A percentile compares a stretch with the other conserved stretches of the same genome.
Conservation (phyloP, 768 basidiomycete species). For the Asterophora parasitica region DNA sequence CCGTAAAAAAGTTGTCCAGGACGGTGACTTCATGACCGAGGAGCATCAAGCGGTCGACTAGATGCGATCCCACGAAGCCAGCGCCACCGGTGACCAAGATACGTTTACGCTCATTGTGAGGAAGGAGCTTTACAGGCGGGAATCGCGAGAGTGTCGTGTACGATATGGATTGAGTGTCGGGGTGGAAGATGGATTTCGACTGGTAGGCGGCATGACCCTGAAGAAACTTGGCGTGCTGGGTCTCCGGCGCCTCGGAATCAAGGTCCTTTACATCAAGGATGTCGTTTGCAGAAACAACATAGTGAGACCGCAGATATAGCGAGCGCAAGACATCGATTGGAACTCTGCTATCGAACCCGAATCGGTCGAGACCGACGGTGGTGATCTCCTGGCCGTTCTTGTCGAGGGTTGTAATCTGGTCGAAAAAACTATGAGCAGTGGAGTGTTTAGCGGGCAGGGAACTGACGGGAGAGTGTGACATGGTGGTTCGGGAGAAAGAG, state of each 20-base stretch:
- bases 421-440: conserved; percentile 12
- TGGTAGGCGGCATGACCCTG: conserved; percentile 52
- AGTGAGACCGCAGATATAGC: conserved; percentile 85
- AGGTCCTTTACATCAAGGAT: conserved; percentile 27
- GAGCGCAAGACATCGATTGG: conserved; percentile 75
- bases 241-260: conserved; percentile 36
- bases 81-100: conserved; percentile 95
- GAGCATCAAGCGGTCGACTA: conserved; percentile 96
- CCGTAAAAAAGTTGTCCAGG: conserved; percentile 98
- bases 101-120: conserved; percentile 76
- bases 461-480: conserved; percentile 24
- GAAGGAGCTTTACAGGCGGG: conserved; percentile 85
- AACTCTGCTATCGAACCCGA: conserved; percentile 88
- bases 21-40: conserved; percentile 97
- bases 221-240: conserved; percentile 50
- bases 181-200: conserved; percentile 84
- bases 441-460: conserved; percentile 1
- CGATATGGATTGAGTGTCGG: conserved; percentile 75
- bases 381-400: conserved; percentile 72
- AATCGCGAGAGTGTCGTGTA: conserved; percentile 91
- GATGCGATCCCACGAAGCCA: conserved; percentile 98
- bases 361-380: conserved; percentile 77
- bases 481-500: conserved; percentile 14
- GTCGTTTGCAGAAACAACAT: conserved; percentile 44
- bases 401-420: conserved; percentile 61